These are phyloP conservation scores for Leucosporidium scottii DNA, from an alignment of 768 basidiomycete species.

Conservation along the genomic window DNA sequence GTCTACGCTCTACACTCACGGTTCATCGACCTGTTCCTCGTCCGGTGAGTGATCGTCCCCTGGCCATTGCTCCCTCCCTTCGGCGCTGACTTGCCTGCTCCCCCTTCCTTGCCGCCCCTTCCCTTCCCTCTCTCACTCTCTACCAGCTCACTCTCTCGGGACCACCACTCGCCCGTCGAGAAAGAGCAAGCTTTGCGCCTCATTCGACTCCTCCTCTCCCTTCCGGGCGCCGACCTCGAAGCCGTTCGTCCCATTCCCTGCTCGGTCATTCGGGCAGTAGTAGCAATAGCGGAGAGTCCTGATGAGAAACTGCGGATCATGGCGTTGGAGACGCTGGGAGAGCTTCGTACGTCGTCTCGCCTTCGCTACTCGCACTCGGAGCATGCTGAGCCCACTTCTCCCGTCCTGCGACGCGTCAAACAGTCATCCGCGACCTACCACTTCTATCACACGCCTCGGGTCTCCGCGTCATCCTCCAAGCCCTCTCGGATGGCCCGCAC, in stretches of 20 bases:
- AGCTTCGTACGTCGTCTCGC: slow-evolving; percentile 60
- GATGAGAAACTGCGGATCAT: slow-evolving; percentile 82
- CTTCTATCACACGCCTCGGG: slow-evolving; percentile 73
- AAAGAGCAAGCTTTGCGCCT: slow-evolving; percentile 89
- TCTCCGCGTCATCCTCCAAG: slow-evolving; percentile 74
- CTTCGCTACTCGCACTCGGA: too few species aligned
- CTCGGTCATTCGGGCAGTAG: slow-evolving; percentile 74
- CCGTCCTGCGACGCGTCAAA: too few species aligned
- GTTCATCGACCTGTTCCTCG: slow-evolving; percentile 79
- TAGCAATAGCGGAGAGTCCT: slow-evolving; percentile 83
- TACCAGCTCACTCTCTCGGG: slow-evolving; percentile 54
- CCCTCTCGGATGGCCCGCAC: slow-evolving; percentile 76
- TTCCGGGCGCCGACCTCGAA: slow-evolving; percentile 8
- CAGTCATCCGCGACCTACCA: slow-evolving; percentile 82
- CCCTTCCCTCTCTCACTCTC: neutral
- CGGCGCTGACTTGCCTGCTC: slow-evolving; percentile 16
- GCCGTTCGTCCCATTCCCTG: slow-evolving; percentile 47
- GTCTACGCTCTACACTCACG: slow-evolving; percentile 58
- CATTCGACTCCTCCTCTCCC: slow-evolving; percentile 54
- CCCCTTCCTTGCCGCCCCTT: slow-evolving; percentile 1
- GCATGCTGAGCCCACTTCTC: too few species aligned
- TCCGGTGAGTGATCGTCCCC: slow-evolving; percentile 54
- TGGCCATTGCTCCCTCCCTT: neutral
- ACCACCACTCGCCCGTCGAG: slow-evolving; percentile 72
- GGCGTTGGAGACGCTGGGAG: slow-evolving; percentile 77